Conservation (phyloP, 495 filamentous ascomycete genomes). For the Penicillium macrosclerotiorum region DNA sequence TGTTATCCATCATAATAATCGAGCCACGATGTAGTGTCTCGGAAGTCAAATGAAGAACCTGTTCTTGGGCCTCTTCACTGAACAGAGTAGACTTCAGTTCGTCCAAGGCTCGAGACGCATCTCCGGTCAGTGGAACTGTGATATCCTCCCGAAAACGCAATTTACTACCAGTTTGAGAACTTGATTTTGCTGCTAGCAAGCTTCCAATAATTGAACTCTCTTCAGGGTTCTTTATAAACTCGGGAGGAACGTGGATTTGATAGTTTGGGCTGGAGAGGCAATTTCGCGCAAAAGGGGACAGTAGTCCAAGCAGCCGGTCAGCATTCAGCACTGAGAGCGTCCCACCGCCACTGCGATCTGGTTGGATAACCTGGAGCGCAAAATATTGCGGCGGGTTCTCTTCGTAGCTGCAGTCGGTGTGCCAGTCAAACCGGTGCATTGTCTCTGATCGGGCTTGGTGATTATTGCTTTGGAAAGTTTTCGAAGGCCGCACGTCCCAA, state of each 20-base stretch:
- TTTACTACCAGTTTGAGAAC: not conserved
- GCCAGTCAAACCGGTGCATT: constrained; percentile 36
- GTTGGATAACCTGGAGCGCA: constrained; percentile 37
- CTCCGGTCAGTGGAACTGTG: constrained; percentile 13
- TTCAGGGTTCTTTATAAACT: constrained; percentile 28
- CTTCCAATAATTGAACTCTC: constrained; percentile 20
- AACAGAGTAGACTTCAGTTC: constrained; percentile 22
- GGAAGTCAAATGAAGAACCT: constrained; percentile 20
- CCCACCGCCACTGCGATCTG: constrained; percentile 36
- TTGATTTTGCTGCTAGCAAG: constrained; percentile 8
- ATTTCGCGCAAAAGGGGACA: constrained; percentile 16
- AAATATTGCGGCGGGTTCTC: constrained; percentile 33
- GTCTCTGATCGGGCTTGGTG: constrained; percentile 38
- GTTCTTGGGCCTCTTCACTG: not conserved
- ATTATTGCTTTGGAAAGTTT: constrained; percentile 7
- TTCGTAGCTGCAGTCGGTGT: constrained; percentile 45
- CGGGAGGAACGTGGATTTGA: constrained; percentile 30
- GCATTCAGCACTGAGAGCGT: constrained; percentile 32
- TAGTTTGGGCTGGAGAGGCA: constrained; percentile 21
- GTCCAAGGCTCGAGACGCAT: constrained; percentile 20
- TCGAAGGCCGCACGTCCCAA: constrained; percentile 33
- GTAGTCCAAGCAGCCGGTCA: constrained; percentile 13
- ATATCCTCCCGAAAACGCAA: constrained; percentile 38
- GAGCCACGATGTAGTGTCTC: constrained; percentile 22
- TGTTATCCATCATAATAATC: constrained; percentile 37